Evolutionary conservation across 2,329 filamentous ascomycete species (phyloP).

Genomic region (Colletotrichum sansevieriae): DNA sequence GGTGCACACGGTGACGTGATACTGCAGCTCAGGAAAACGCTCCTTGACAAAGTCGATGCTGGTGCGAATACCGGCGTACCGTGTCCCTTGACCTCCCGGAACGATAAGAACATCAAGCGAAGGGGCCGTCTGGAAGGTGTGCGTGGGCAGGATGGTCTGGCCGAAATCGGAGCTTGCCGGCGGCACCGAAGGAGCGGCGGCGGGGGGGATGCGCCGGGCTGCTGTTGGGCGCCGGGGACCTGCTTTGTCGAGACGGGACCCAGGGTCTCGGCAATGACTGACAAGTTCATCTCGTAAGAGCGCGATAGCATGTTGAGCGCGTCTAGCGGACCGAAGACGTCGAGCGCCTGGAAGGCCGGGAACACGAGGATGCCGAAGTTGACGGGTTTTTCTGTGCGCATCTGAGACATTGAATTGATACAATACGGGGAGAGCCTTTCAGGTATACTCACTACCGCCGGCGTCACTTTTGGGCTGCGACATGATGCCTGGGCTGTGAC

Average conservation of each 20-base stretch:
- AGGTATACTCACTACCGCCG: conserved; percentile 17
- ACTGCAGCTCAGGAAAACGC: conserved; percentile 56
- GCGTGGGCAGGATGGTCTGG: conserved; percentile 44
- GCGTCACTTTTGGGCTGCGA: conserved; percentile 6
- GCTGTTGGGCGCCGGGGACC: neutral
- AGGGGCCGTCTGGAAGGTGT: conserved; percentile 60
- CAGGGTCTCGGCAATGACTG: conserved; percentile 40
- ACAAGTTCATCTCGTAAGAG: conserved; percentile 38
- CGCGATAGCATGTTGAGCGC: conserved; percentile 48
- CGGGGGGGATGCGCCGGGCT: conserved; percentile 25
- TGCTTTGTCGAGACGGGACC: conserved; percentile 39
- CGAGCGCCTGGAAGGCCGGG: conserved; percentile 53
- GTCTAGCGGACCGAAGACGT: conserved; percentile 55
- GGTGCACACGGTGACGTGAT: conserved; percentile 70
- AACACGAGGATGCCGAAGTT: conserved; percentile 52
- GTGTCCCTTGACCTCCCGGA: conserved; percentile 64
- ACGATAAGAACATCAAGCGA: conserved; percentile 67
- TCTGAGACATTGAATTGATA: too few species aligned
- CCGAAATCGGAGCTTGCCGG: conserved; percentile 26
- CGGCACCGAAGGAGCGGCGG: neutral
- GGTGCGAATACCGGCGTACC: conserved; percentile 47
- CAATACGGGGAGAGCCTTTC: neutral
- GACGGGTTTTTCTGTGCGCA: conserved; percentile 29
- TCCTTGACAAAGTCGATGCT: conserved; percentile 56
- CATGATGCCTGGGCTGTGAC: conserved; percentile 6